phyloP scores from a whole-genome alignment of 768 basidiomycete genomes.

The Auricularia sp. region DNA sequence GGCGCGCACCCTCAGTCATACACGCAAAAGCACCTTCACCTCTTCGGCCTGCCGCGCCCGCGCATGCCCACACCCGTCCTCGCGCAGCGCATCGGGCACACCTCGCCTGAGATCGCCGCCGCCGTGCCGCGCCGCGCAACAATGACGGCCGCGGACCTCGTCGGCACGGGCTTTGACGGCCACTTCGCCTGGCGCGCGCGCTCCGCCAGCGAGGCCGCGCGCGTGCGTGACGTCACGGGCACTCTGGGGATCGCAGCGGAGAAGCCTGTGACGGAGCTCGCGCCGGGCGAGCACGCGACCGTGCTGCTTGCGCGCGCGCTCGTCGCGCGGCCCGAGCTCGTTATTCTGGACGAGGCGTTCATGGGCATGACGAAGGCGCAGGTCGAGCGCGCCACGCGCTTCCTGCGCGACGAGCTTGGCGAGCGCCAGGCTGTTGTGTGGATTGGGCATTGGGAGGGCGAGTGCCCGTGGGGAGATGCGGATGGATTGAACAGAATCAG shows the following conservation, averaged over 20 bases:
- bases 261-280: slow-evolving; percentile 50
- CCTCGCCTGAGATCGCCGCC: slow-evolving; percentile 84
- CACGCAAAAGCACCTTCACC: slow-evolving; percentile 49
- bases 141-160: slow-evolving; percentile 65
- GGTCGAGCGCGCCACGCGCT: slow-evolving; percentile 52
- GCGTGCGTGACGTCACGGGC: slow-evolving; percentile 2
- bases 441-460: slow-evolving; percentile 86
- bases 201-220: slow-evolving; percentile 9
- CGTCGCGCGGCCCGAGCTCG: slow-evolving; percentile 59
- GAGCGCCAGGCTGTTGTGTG: slow-evolving; percentile 69
- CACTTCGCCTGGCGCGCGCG: slow-evolving; percentile 50
- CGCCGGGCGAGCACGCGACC: slow-evolving; percentile 67
- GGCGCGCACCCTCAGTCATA: slow-evolving; percentile 96
- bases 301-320: slow-evolving; percentile 80
- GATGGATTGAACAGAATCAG: slow-evolving; percentile 37
- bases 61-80: slow-evolving; percentile 60
- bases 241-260: slow-evolving; percentile 22
- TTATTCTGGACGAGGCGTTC: slow-evolving; percentile 89
- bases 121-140: slow-evolving; percentile 67
- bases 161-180: slow-evolving; percentile 87
- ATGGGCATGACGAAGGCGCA: slow-evolving; percentile 82
- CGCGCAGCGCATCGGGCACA: slow-evolving; percentile 60
- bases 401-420: slow-evolving; percentile 43
- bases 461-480: slow-evolving; percentile 68
- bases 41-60: slow-evolving; percentile 56